Evolutionary conservation across 108 stramenopile species (phyloP).

Genomic region (Discostella stelligeroides): DNA sequence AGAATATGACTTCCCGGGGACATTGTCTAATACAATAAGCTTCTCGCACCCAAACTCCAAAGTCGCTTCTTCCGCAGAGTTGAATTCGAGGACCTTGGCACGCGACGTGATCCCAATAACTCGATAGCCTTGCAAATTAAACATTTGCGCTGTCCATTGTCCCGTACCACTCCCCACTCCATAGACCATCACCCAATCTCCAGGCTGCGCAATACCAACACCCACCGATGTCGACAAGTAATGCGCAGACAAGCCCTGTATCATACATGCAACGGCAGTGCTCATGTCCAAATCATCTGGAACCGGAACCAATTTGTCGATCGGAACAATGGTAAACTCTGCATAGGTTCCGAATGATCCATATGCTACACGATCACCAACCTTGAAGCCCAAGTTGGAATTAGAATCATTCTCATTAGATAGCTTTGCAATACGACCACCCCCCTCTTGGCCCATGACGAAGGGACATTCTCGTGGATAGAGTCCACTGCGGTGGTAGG

Average conservation of each 20-base stretch:
- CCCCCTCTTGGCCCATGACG: conserved; percentile 76
- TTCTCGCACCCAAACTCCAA: conserved; percentile 65
- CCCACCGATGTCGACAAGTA: conserved; percentile 53
- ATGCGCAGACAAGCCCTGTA: conserved; percentile 72
- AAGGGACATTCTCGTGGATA: conserved; percentile 70
- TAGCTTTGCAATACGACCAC: conserved; percentile 59
- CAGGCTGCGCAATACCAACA: conserved; percentile 50
- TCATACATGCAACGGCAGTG: conserved; percentile 50
- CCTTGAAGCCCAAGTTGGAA: conserved; percentile 42
- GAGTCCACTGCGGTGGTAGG: conserved; percentile 75
- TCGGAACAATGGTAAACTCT: conserved; percentile 62
- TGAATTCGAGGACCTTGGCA: conserved; percentile 61
- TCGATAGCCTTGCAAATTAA: conserved; percentile 58
- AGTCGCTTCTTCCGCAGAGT: not conserved
- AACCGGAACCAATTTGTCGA: conserved; percentile 52
- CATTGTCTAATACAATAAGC: conserved; percentile 84
- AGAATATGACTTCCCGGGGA: conserved; percentile 61
- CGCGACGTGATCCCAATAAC: conserved; percentile 73
- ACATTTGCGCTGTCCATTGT: conserved; percentile 74
- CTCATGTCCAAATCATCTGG: conserved; percentile 65
- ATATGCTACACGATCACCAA: conserved; percentile 62
- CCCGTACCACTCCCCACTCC: conserved; percentile 68
- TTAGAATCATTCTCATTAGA: conserved; percentile 50
- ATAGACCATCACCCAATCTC: conserved; percentile 67
- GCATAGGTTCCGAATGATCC: conserved; percentile 61